Conservation (phyloP, 768 basidiomycete genomes). For the Pisolithus albus region DNA sequence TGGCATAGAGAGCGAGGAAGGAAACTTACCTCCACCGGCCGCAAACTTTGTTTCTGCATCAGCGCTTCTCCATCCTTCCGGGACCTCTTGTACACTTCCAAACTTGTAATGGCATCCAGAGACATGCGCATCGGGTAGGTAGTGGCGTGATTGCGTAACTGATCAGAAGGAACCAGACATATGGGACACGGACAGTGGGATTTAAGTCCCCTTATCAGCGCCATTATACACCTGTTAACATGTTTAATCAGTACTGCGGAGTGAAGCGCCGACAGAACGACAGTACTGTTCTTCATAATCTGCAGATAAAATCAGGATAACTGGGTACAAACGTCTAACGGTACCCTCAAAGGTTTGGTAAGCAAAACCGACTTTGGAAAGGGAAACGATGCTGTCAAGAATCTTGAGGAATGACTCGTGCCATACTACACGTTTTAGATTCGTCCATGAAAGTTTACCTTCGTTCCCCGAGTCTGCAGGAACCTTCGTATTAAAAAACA, state of each 20-base stretch:
- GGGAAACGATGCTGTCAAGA: slow-evolving; percentile 18
- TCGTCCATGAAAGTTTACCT: slow-evolving; percentile 20
- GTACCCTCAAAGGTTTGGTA: slow-evolving; percentile 25
- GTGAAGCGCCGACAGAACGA: slow-evolving; percentile 16
- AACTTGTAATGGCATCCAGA: slow-evolving; percentile 8
- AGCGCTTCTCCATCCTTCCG: slow-evolving; percentile 13
- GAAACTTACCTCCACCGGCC: slow-evolving; percentile 11
- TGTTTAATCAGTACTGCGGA: not conserved
- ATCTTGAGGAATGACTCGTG: slow-evolving; percentile 27
- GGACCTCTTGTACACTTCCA: not conserved
- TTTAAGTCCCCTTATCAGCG: slow-evolving; percentile 26
- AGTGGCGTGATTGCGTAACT: slow-evolving; percentile 18
- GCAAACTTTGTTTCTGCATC: slow-evolving; percentile 16
- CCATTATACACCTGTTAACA: slow-evolving; percentile 31
- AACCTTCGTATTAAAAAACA: not conserved
- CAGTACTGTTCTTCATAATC: slow-evolving; percentile 42
- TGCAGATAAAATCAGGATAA: slow-evolving; percentile 31
- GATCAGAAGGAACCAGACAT: slow-evolving; percentile 27
- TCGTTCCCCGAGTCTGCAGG: slow-evolving; percentile 18
- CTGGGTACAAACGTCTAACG: slow-evolving; percentile 25
- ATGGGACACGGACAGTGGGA: slow-evolving; percentile 32
- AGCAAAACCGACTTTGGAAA: slow-evolving; percentile 16
- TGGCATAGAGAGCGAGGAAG: not conserved
- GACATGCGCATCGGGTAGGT: slow-evolving; percentile 12
- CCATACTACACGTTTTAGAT: slow-evolving; percentile 32